Evolutionary conservation across 2,329 filamentous ascomycete genomes (phyloP), one percentile per base, ranked within the genome.

Genomic region (Fusarium graminum): DNA sequence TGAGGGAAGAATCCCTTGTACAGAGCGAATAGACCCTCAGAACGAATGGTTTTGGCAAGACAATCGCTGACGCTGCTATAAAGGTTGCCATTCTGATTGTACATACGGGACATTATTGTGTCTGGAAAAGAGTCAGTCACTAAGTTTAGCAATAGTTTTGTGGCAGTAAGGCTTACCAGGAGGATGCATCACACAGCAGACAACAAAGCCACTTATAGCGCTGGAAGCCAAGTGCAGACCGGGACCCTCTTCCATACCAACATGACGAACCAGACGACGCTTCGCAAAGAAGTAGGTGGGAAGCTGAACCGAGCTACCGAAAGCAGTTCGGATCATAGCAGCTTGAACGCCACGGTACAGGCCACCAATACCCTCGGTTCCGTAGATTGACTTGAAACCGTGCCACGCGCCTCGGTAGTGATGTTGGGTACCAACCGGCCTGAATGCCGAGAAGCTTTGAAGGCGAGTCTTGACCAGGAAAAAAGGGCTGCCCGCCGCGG

Each of bases 281-380:
- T 99, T 99, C 13, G 94, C 95, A 73, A 98, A 95, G 81, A 98
- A 99, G 79, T 99, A 99, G 34, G 95, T 99, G 3, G 95, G 95
- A 62, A 99, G 84, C 80, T 99, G 95, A 12, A 98, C 95, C 7
- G 93, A 95, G 79, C 92, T 97, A 49, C 95, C 95, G 72, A 97
- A 97, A 25, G 94, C 94, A 2, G 95, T 99, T 59, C 95, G 86
- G 64, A 99, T 92, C 92, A 97, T 97, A 22, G 95, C 94, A 4
- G 95, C 94, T 4, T 88, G 90, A 2, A 98, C 92, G 57, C 95
- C 95, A 57, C 95, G 86, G 80, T 98, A 99, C 25, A 98, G 80
- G 3, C 95, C 95, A 53, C 82, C 82, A 32, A 94, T 73, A 3
- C 95, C 95, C 78, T 98, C 95, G 4, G 80, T 80, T 16, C 80